Base-by-base conservation (phyloP, 2,329 filamentous ascomycete species). In the Escovopsis weberi region DNA sequence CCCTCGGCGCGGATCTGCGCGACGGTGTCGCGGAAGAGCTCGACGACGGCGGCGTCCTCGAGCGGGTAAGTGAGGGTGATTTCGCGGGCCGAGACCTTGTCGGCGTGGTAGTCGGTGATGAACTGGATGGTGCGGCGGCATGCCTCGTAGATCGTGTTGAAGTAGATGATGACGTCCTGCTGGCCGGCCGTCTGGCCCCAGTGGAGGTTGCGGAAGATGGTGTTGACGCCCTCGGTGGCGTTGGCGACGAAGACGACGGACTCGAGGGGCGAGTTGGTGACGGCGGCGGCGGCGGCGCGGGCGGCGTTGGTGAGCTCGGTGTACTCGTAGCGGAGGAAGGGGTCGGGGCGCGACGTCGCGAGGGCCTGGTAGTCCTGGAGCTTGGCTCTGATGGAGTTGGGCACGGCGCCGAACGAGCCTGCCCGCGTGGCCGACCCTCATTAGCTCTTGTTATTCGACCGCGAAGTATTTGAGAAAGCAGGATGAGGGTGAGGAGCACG, bases 371-470 rank as follows among this genome's bases (percentile, higher is more conserved):
- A 82, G n/a, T 66, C 54, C 12, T 72, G 76, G 18, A 81, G 69
- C 40, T 68, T 69, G 12, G 70, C 60, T 12, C 70, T 73, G 45
- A 95, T 69, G 18, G 62, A 56, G 9, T 62, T 65, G 4, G 88
- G 87, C 52, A 80, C 78, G 2, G 80, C 79, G 32, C 88, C 88
- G 56, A 85, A 94, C 1, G 86, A 93, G 39, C 85, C 82, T 78
- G 12, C 8, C 2, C 10, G 4, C n/a, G 4, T n/a, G 19, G 23
- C 23, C 23, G 23, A 23, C 5, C 23, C 23, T 23, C 23, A 23
- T 30, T 6, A 30, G 7, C 23, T 3, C 5, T 23, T 5, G 23
- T 23, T 23, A n/a, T n/a, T n/a, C 26, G 28, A 30, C 3, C 8
- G 28, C 7, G 28, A 30, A 8, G 28, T 30, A 30, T 23, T 23